Conservation (phyloP, 371 early-diverging fungal species). For the Capniomyces stellatus region DNA sequence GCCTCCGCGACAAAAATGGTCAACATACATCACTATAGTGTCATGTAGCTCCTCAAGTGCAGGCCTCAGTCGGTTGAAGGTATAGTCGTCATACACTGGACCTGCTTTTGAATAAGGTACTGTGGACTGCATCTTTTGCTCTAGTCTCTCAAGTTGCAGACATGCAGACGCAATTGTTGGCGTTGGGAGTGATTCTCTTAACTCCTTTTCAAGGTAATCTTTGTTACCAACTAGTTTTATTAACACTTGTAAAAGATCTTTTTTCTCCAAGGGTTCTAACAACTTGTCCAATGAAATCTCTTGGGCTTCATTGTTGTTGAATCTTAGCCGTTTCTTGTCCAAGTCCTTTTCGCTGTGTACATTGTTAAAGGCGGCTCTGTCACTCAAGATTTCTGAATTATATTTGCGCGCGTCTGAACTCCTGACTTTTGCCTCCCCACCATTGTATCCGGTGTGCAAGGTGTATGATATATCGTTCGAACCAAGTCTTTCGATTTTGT, state of each 20-base stretch:
- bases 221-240: slow-evolving; percentile 46
- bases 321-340: slow-evolving; percentile 14
- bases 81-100: slow-evolving; percentile 64
- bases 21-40: slow-evolving; percentile 59
- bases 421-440: slow-evolving; percentile 4
- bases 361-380: background rate
- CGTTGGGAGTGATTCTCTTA: slow-evolving; percentile 60
- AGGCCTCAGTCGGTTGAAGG: slow-evolving; percentile 69
- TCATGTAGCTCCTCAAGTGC: slow-evolving; percentile 55
- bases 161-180: slow-evolving; percentile 70
- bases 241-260: slow-evolving; percentile 54
- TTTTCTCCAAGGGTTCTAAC: slow-evolving; percentile 47
- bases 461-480: no score
- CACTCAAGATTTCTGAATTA: slow-evolving; percentile 4
- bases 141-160: slow-evolving; percentile 39
- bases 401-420: slow-evolving; percentile 1
- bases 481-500: no score
- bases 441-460: slow-evolving; percentile 8
- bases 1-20: slow-evolving; percentile 61
- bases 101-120: slow-evolving; percentile 76
- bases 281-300: slow-evolving; percentile 23
- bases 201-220: slow-evolving; percentile 46
- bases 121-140: slow-evolving; percentile 46
- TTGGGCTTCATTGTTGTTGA: slow-evolving; percentile 6
- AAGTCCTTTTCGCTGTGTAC: background rate